Evolutionary conservation across 805 yeast genomes (phyloP), one percentile per base, ranked within the genome.

Genomic region (Suhomyces sp.): DNA sequence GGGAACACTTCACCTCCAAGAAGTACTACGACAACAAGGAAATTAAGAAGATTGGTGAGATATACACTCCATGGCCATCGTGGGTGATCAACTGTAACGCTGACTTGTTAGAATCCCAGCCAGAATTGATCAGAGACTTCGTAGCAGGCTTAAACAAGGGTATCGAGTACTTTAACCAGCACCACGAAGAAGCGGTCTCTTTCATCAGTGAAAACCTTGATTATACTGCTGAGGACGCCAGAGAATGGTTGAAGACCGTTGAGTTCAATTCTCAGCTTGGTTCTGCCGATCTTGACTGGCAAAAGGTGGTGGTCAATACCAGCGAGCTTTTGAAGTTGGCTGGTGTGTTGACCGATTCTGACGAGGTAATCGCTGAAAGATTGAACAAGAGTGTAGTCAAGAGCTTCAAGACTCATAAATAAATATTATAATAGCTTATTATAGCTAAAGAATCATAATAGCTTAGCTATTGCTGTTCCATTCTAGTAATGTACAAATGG

Each of bases 1-100:
- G 97, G 97, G 97, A 91, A 64, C 81, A 88, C 69, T 91, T 91
- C 74, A 91, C 97, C 1, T 84, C 92, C 33, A 91, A 91, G 65
- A 83, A 82, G 66, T 91, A 88, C 72, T 90, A 88, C 67, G 97
- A 89, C 63, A 79, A 72, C 51, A 80, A 82, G 19, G 97, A 90
- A 61, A 85, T 92, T 70, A 89, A 87, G 70, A 76, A 81, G 59
- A 84, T 91, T 55, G 97, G 96, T 13, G 89, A 88, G 58, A 90
- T 91, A 53, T 88, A 87, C 70, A 91, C 97, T 0, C 97, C 97
- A 17, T 91, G 97, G 97, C 93, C 97, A 9, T 88, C 96, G 2
- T 91, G 97, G 97, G 92, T 90, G 13, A 78, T 90, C 47, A 82
- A 84, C 19, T 83, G 83, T 5, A 69, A 78, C 50, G 63, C 71